These are phyloP conservation scores for Yueomyces sinensis DNA, from an alignment of 805 yeast genomes.

Conservation along the genomic window DNA sequence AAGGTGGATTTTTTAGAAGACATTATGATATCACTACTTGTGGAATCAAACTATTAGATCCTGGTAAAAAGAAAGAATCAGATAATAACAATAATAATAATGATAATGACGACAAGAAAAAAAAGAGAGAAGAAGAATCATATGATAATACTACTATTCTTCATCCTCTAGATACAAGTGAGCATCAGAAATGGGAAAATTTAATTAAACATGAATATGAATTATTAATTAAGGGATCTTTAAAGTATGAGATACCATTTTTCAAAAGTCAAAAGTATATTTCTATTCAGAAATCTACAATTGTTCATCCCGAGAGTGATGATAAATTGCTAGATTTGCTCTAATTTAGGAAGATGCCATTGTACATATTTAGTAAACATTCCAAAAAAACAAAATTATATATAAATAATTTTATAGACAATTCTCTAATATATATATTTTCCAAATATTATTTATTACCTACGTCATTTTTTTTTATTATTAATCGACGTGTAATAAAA, in stretches of 20 bases:
- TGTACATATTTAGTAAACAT: too few relatives aligned
- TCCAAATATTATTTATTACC: too few relatives aligned
- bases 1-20: constrained; percentile 64
- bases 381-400: too few relatives aligned
- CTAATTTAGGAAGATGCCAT: too few relatives aligned
- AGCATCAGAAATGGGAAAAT: constrained; percentile 51
- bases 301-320: constrained; percentile 35
- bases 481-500: too few relatives aligned
- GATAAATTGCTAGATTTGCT: too few relatives aligned
- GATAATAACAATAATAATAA: not conserved
- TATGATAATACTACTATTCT: too few relatives aligned
- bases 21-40: constrained; percentile 47
- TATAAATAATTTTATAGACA: too few relatives aligned
- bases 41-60: constrained; percentile 57
- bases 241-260: constrained; percentile 66
- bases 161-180: constrained; percentile 5
- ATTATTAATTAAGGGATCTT: constrained; percentile 66
- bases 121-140: not conserved
- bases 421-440: too few relatives aligned
- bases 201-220: constrained; percentile 76
- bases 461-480: too few relatives aligned
- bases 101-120: not conserved
- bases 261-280: constrained; percentile 38
- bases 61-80: constrained; percentile 35
- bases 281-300: constrained; percentile 44